Percentiles rank a stretch among this genome's conserved stretches.
Evolutionary conservation across 2,329 filamentous ascomycete genomes (phyloP).

Genomic region (Aspergillus sp.): DNA sequence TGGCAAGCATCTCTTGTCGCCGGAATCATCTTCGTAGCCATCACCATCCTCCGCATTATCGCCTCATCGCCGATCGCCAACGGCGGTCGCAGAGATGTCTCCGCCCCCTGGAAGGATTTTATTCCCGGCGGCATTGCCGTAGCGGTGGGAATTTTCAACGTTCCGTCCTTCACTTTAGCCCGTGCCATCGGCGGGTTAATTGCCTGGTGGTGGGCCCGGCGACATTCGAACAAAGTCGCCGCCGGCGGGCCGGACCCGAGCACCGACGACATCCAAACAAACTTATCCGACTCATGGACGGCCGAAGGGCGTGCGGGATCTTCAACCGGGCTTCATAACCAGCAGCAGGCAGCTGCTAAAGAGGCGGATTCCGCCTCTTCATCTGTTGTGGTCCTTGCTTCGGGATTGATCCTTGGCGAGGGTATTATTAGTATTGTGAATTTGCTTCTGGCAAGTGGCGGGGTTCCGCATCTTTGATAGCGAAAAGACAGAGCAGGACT

Average conservation of each 20-base stretch:
- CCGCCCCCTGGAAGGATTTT: conserved; percentile 66
- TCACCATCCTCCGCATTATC: conserved; percentile 70
- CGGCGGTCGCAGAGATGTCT: conserved; percentile 38
- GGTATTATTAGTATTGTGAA: conserved; percentile 92
- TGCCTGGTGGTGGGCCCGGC: conserved; percentile 74
- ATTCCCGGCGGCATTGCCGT: conserved; percentile 94
- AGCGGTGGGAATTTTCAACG: conserved; percentile 97
- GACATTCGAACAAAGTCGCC: conserved; percentile 32
- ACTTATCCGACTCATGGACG: not conserved
- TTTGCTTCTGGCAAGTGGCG: conserved; percentile 73
- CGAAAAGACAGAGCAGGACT: not conserved
- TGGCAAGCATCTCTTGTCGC: conserved; percentile 75
- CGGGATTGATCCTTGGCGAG: conserved; percentile 87
- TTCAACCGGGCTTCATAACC: conserved; percentile 2
- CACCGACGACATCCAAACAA: not conserved
- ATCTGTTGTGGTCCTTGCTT: conserved; percentile 83
- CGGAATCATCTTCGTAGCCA: conserved; percentile 70
- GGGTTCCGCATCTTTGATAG: conserved; percentile 69
- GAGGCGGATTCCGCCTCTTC: conserved; percentile 49
- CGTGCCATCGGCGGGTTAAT: conserved; percentile 76
- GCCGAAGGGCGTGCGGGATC: not conserved
- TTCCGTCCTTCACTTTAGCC: conserved; percentile 91
- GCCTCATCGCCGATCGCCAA: conserved; percentile 39
- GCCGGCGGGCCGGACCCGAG: not conserved
- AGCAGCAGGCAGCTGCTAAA: conserved; percentile 31